These are phyloP conservation scores for Auriculariales sp. DNA, from an alignment of 768 basidiomycete species.

Conservation along the genomic window DNA sequence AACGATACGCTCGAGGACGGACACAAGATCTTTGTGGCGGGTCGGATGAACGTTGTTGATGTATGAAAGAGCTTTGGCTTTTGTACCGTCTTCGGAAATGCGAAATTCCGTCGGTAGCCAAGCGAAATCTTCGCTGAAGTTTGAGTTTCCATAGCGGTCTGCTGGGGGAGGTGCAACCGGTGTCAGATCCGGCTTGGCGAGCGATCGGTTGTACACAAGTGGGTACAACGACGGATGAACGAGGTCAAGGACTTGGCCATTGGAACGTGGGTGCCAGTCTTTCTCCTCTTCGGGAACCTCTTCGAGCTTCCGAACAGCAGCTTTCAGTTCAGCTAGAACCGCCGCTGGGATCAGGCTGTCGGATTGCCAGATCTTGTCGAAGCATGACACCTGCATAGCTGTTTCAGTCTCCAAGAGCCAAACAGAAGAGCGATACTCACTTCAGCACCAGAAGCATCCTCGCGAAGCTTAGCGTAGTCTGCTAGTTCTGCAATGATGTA, in stretches of 20 bases:
- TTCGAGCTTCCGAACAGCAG: conserved; percentile 9
- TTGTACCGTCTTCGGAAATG: conserved; percentile 18
- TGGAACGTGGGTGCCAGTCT: conserved; percentile 18
- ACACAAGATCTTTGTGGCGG: conserved; percentile 17
- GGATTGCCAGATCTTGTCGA: conserved; percentile 10
- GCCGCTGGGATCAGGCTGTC: conserved; percentile 10
- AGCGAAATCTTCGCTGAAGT: conserved; percentile 18
- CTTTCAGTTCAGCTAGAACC: conserved; percentile 4
- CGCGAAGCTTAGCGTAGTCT: conserved; percentile 28
- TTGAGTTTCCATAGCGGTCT: too few relatives aligned
- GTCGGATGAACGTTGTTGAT: conserved; percentile 38
- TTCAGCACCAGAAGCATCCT: conserved; percentile 23
- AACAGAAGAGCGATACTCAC: background rate
- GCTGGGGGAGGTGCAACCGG: too few relatives aligned
- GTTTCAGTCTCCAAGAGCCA: background rate
- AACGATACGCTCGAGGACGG: conserved; percentile 20
- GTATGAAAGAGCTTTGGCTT: conserved; percentile 26
- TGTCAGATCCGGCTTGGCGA: too few relatives aligned
- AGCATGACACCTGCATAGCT: conserved; percentile 6
- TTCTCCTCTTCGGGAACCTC: conserved; percentile 10
- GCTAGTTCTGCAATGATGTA: conserved; percentile 36
- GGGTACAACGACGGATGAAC: conserved; percentile 15
- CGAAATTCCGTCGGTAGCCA: conserved; percentile 31
- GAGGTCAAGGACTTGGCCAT: conserved; percentile 15
- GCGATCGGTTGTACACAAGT: conserved; percentile 12